Percentiles rank a stretch among this genome's conserved stretches.
These are phyloP conservation scores for Cupressus sempervirens DNA, from an alignment of 75 land plant species.

Conservation along the genomic window DNA sequence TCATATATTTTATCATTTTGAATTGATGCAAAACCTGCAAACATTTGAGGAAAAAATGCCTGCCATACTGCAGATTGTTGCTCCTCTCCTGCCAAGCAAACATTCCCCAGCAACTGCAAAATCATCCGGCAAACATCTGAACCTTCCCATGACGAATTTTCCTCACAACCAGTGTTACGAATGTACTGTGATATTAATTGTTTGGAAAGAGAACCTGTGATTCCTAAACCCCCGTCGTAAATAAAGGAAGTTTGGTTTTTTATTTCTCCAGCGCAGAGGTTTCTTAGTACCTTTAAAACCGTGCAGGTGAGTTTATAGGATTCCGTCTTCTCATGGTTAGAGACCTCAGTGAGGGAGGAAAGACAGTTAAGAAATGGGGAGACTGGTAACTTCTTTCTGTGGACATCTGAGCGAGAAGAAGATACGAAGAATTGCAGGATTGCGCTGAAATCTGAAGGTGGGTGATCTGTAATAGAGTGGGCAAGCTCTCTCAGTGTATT, in stretches of 20 bases:
- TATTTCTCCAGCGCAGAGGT: conserved; percentile 65
- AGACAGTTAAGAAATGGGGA: background rate
- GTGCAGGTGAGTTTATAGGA: background rate
- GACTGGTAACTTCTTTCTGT: background rate
- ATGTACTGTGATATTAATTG: background rate
- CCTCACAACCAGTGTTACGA: background rate
- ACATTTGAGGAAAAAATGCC: conserved; percentile 34
- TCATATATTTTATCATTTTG: conserved; percentile 34
- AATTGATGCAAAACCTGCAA: conserved; percentile 41
- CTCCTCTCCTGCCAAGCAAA: conserved; percentile 41
- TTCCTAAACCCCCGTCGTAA: conserved; percentile 21
- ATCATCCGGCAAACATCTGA: conserved; percentile 32
- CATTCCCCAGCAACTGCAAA: conserved; percentile 60
- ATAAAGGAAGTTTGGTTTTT: conserved; percentile 36
- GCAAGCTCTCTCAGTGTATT: background rate
- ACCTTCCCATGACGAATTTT: background rate
- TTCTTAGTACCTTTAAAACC: conserved; percentile 36
- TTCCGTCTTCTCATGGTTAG: background rate
- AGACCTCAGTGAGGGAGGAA: background rate
- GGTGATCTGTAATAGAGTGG: background rate
- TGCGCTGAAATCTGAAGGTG: background rate
- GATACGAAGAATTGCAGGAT: background rate
- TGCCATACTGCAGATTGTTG: conserved; percentile 55
- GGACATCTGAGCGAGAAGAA: background rate
- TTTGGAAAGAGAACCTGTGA: conserved; percentile 4